phyloP scores from a whole-genome alignment of 495 filamentous ascomycete genomes.

The Lasiosphaeria hispida region DNA sequence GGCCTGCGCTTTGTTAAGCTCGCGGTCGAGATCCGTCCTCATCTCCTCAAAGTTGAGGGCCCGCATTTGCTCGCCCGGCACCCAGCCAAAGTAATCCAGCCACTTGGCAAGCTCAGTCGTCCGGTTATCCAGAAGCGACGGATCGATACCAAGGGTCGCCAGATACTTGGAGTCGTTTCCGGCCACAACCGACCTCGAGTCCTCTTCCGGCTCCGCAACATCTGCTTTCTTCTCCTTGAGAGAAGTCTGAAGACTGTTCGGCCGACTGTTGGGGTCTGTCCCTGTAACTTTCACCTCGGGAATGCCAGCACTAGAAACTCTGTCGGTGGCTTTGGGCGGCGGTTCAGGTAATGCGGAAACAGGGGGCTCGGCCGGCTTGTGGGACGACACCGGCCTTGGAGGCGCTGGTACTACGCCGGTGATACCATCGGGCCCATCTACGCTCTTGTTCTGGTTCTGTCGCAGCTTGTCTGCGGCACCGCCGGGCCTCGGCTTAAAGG shows the following conservation, averaged over 20 bases:
- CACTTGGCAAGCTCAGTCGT: conserved; percentile 67
- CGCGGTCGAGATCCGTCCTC: conserved; percentile 77
- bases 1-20: conserved; percentile 85
- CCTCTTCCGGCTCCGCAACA: conserved; percentile 33
- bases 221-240: conserved; percentile 45
- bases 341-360: conserved; percentile 17
- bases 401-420: conserved; percentile 82
- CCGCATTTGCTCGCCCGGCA: conserved; percentile 64
- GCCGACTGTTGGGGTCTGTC: conserved; percentile 33
- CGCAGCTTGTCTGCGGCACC: conserved; percentile 74
- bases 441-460: conserved; percentile 51
- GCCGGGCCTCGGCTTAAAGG: conserved; percentile 81
- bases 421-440: conserved; percentile 77
- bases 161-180: conserved; percentile 79
- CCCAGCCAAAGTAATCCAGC: conserved; percentile 88
- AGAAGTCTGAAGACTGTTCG: conserved; percentile 36
- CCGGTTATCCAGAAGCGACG: conserved; percentile 62
- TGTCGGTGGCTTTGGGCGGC: conserved; percentile 31
- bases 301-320: conserved; percentile 29
- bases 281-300: conserved; percentile 53
- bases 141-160: conserved; percentile 70
- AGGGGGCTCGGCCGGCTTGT: conserved; percentile 24
- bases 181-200: conserved; percentile 58
- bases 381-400: conserved; percentile 38
- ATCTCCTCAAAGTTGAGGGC: conserved; percentile 76